These are phyloP conservation scores for Rhizophora mangle DNA, from an alignment of 345 rosid genomes.

Conservation along the genomic window DNA sequence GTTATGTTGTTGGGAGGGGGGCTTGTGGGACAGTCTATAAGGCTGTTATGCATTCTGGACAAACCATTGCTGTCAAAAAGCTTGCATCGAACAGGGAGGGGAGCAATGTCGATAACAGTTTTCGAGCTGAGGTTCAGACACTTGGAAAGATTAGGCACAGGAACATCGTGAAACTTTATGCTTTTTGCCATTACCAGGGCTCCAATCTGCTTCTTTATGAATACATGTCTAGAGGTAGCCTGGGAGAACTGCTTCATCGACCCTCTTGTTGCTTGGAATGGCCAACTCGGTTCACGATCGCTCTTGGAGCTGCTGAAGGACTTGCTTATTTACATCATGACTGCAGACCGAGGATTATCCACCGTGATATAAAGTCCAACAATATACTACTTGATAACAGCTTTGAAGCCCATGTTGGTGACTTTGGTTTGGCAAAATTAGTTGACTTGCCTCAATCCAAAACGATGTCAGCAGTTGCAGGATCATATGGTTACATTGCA, in stretches of 20 bases:
- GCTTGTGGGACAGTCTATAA: conserved; percentile 77
- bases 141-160: conserved; percentile 82
- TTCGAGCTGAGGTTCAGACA: conserved; percentile 72
- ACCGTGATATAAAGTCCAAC: conserved; percentile 81
- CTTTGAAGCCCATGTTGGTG: conserved; percentile 81
- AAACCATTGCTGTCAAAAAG: conserved; percentile 68
- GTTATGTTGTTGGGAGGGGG: conserved; percentile 60
- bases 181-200: conserved; percentile 70
- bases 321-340: conserved; percentile 74
- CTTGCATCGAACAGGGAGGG: conserved; percentile 60
- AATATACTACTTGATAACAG: conserved; percentile 70
- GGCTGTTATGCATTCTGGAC: conserved; percentile 61
- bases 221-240: conserved; percentile 80
- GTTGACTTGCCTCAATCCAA: conserved; percentile 71
- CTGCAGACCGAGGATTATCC: conserved; percentile 70
- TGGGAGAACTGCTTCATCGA: conserved; percentile 69
- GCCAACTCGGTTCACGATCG: conserved; percentile 60
- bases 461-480: conserved; percentile 92
- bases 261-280: conserved; percentile 45
- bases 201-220: conserved; percentile 72
- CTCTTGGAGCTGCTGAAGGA: conserved; percentile 84
- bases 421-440: conserved; percentile 78
- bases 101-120: conserved; percentile 59
- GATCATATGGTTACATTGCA: conserved; percentile 89
- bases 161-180: conserved; percentile 75